These are phyloP conservation scores for Penicillium sp. DNA, from an alignment of 2,329 filamentous ascomycete species.

Conservation along the genomic window DNA sequence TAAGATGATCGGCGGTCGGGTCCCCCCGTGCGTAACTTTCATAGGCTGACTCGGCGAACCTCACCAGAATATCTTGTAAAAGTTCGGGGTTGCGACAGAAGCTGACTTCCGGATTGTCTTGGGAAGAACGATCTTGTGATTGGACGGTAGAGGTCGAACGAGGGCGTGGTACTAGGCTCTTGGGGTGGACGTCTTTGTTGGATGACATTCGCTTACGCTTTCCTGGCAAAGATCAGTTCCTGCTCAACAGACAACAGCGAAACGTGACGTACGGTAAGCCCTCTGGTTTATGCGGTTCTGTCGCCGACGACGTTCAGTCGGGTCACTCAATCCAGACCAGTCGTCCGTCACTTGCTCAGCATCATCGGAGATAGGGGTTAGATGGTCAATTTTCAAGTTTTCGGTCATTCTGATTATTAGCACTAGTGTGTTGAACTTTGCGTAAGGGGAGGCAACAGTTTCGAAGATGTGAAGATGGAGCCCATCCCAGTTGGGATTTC, in stretches of 20 bases:
- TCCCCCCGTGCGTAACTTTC: conserved; percentile 24
- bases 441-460: neutral
- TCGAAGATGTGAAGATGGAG: neutral
- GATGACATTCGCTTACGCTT: conserved; percentile 19
- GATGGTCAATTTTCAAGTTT: neutral
- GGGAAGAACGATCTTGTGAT: neutral
- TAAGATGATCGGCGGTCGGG: conserved; percentile 30
- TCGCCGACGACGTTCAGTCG: conserved; percentile 24
- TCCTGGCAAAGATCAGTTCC: conserved; percentile 8
- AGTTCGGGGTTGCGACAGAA: neutral
- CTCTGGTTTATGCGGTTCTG: conserved; percentile 33
- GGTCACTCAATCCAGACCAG: conserved; percentile 27
- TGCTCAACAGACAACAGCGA: neutral
- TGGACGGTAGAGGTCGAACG: conserved; percentile 1
- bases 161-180: conserved; percentile 5
- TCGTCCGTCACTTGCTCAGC: conserved; percentile 12
- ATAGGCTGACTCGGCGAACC: conserved; percentile 21
- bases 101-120: neutral
- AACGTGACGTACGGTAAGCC: conserved; percentile 22
- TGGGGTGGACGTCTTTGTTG: conserved; percentile 11
- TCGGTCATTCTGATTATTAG: conserved; percentile 3
- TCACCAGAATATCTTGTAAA: conserved; percentile 7
- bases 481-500: neutral
- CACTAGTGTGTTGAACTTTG: neutral
- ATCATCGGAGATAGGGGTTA: neutral